Base-by-base conservation (phyloP, 345 rosid species). In the Syzygium jambos region DNA sequence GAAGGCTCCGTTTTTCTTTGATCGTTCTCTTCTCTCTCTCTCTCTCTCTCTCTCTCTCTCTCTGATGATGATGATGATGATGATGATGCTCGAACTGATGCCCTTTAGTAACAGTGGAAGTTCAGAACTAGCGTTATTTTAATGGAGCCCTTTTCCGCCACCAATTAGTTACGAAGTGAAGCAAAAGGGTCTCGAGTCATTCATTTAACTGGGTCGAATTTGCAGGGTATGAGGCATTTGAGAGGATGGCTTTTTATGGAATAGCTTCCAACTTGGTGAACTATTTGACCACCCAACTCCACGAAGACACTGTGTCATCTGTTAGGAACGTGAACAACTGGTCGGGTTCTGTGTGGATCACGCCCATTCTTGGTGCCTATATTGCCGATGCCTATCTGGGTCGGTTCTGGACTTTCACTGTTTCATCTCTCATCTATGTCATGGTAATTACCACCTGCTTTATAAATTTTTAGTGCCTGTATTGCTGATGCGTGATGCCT, bases 241-340 rank as follows among this genome's bases (percentile, higher is more conserved):
- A 97, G 90, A 93, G 99, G 91, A 97, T 97, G 99, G 98, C 98
- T 52, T 97, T 93, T 86, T 95, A 97, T 85, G 98, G 98, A 86
- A 91, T 97, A 90, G 94, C 95, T 23, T 94, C 99, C 25, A 97
- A 97, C 89, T 90, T 97, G 77, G 98, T 97, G 88, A 95, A 90
- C 77, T 97, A 94, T 85, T 85, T 97, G 92, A 97, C 98, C 51
- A 93, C 93, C 56, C 93, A 93, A 87, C 98, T 97, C 65, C 98
- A 93, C 46, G 97, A 97, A 92, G 96, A 95, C 86, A 97, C 98
- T 10, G 95, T 97, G 86, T 87, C 98, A 25, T 94, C 98, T 1
- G 96, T 95, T 61, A 94, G 97, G 85, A 97, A 95, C 93, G 99
- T 96, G 87, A 97, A 94, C 77, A 97, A 93, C 89, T 97, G 99